Conservation (phyloP, 108 stramenopile genomes). For the Craspedostauros australis region DNA sequence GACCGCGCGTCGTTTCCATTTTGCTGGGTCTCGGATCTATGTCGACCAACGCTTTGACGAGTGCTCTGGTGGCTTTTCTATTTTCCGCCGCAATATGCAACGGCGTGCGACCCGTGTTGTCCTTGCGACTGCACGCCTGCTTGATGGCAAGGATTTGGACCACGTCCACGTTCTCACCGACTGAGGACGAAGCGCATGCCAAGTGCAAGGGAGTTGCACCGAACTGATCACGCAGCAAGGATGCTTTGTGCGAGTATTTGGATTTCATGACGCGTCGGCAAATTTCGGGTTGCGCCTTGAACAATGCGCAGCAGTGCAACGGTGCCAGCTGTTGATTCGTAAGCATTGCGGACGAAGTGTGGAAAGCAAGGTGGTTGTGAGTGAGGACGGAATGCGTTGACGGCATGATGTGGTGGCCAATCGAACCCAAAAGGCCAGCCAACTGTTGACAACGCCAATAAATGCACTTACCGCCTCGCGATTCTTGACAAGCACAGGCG, state of each 20-base stretch:
- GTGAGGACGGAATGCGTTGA: no score
- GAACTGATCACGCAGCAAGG: slow-evolving; percentile 29
- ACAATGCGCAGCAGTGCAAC: slow-evolving; percentile 55
- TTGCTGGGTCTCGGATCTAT: slow-evolving; percentile 43
- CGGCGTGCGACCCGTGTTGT: slow-evolving; percentile 35
- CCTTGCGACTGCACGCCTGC: slow-evolving; percentile 30
- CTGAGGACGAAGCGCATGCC: slow-evolving; percentile 5
- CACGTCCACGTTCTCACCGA: slow-evolving; percentile 4
- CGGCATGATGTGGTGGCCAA: no score
- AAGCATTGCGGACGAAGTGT: no score
- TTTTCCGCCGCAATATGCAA: slow-evolving; percentile 51
- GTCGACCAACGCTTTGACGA: slow-evolving; percentile 42
- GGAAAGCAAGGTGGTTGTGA: neutral
- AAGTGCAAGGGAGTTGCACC: slow-evolving; percentile 33
- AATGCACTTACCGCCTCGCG: slow-evolving; percentile 1
- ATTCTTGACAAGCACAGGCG: slow-evolving; percentile 14
- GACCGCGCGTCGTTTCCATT: slow-evolving; percentile 32
- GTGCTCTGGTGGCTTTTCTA: slow-evolving; percentile 28
- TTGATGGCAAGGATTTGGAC: slow-evolving; percentile 32
- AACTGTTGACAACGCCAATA: no score
- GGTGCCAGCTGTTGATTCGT: slow-evolving; percentile 36
- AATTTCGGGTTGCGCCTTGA: slow-evolving; percentile 32
- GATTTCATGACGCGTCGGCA: slow-evolving; percentile 33
- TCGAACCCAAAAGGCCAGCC: no score
- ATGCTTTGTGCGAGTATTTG: slow-evolving; percentile 32